Evolutionary conservation across 306 rosid genomes (phyloP), one percentile per base, ranked within the genome.

Genomic region (Castanea mollissima): DNA sequence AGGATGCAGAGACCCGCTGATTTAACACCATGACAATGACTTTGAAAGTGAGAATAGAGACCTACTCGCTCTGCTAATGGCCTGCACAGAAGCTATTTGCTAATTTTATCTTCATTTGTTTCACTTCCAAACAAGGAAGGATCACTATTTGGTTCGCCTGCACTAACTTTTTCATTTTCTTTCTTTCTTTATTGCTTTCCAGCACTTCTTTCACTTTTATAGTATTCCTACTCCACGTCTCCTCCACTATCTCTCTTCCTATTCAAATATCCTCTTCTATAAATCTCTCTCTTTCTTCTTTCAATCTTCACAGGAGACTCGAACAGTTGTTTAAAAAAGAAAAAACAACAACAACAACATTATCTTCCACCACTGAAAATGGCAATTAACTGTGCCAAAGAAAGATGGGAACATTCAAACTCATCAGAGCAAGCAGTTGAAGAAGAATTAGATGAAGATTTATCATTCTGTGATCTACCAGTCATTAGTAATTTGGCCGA

Each of bases 401-500:
- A 46, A 55, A 84, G 71, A 74, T 57, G 44, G 64, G 76, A 78
- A 38, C 58, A 59, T n/a, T 51, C 41, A 19, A 71, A 62, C 32
- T 62, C 46, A 9, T 41, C 54, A 3, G 64, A 32, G 0, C 83
- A 69, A 6, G 85, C 71, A 21, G 58, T 76, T 1, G 85, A 83
- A 3, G 81, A 85, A 15, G 90, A 92, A 41, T 41, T 41, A 4
- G 95, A 87, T 16, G 93, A 92, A 82, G 85, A 94, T 58, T 84
- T 87, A 54, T 92, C 97, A 1, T 89, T 92, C 3, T 85, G 85
- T n/a, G 95, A 95, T 85, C 97, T 91, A 75, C 97, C 96, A 18
- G 67, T 83, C 32, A 80, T 34, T 67, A 35, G 20, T 14, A 34
- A 56, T 60, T 64, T 69, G 54, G 74, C 57, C 59, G 74, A 81